Percentiles rank a stretch among this genome's conserved stretches.
phyloP scores from a whole-genome alignment of 768 basidiomycete genomes.

The Termitomyces sp. region DNA sequence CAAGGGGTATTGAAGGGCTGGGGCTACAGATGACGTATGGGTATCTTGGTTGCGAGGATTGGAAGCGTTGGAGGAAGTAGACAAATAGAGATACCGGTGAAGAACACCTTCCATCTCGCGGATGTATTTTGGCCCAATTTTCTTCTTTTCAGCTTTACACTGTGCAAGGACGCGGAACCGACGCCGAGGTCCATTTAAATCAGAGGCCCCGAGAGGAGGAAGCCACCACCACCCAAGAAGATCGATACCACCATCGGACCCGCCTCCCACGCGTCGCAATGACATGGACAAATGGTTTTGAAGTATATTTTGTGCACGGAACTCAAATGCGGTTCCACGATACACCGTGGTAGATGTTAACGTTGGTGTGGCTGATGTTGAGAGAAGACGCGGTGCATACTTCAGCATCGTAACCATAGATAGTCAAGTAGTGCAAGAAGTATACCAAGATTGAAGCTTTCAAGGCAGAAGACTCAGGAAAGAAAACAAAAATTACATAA shows the following conservation, averaged over 20 bases:
- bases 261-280: constrained; percentile 76
- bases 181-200: constrained; percentile 26
- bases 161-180: constrained; percentile 79
- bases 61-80: neutral
- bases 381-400: constrained; percentile 1
- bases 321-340: constrained; percentile 74
- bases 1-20: constrained; percentile 27
- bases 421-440: constrained; percentile 7
- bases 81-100: constrained; percentile 38
- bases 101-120: constrained; percentile 92
- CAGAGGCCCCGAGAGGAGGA: constrained; percentile 30
- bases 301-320: constrained; percentile 58
- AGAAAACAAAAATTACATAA: constrained; percentile 17
- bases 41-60: neutral
- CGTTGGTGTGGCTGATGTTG: neutral
- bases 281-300: constrained; percentile 74
- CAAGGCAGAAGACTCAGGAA: constrained; percentile 26
- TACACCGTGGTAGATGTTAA: constrained; percentile 49
- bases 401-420: neutral
- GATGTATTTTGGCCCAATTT: constrained; percentile 73
- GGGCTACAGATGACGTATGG: neutral
- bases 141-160: constrained; percentile 89
- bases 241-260: constrained; percentile 87
- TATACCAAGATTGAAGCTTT: neutral
- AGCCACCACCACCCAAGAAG: constrained; percentile 94